Base-by-base conservation (phyloP, 192 early-diverging fungal genomes). In the Linnemannia zychae region DNA sequence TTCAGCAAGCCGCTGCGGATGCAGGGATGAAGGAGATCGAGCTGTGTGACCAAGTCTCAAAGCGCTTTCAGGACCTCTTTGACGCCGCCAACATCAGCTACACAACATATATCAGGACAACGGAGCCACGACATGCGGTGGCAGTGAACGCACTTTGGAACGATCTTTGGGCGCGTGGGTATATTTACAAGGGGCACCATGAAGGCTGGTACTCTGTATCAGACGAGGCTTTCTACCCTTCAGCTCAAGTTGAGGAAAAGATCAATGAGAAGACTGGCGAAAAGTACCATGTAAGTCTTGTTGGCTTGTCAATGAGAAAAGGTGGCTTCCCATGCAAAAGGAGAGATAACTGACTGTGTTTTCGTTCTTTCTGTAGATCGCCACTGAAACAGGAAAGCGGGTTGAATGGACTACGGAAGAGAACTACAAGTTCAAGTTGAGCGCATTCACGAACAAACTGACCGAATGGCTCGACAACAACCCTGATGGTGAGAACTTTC, bases 201-300 rank as follows among this genome's bases (percentile, higher is more conserved):
- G 91, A 94, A 63, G 98, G 98, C 36, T 99, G 97, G 97, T 99
- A 99, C 87, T 94, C 95, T 2, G 93, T 99, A 7, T 98, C 97
- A 17, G 98, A 99, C 80, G 98, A 99, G 88, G 95, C 96, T 0
- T 99, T 97, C 79, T 97, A 97, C 78, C 89, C 96, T 0, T 84
- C 87, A 16, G 87, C 87, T 2, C 95, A 97, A 82, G 91, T 97
- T 0, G 92, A 95, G 70, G 90, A 94, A 78, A 88, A 92, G 28
- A 63, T 75, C 0, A 90, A 92, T 71, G 76, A 84, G 20, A 90
- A 91, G 50, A 88, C 89, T 24, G 93, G 91, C 18, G 78, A 88
- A 34, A 86, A 84, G 17, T 78, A 73, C 40, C 90, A 88, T 88
- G 90, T 93, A 77, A 71, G 70, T 22, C 57, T 16, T 38, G 22